phyloP scores from a whole-genome alignment of 2,329 filamentous ascomycete species.

The Cercospora berteroae region DNA sequence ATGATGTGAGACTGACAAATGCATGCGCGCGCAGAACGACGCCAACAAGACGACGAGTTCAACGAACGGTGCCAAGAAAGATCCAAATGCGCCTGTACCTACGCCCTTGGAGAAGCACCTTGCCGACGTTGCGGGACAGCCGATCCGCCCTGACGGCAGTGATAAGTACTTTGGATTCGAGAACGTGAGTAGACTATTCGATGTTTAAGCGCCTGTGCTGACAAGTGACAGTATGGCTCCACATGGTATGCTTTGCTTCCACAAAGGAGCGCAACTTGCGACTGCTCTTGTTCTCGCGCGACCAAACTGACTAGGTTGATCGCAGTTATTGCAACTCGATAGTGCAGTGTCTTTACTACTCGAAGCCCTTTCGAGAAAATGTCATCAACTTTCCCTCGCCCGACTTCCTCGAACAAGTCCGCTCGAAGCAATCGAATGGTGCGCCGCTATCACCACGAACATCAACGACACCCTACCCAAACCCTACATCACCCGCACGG shows the following conservation, averaged over 20 bases:
- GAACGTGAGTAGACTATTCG: conserved; percentile 68
- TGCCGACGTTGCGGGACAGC: conserved; percentile 69
- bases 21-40: conserved; percentile 42
- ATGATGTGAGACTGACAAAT: conserved; percentile 21
- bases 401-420: conserved; percentile 67
- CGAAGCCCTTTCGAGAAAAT: conserved; percentile 86
- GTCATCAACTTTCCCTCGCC: conserved; percentile 85
- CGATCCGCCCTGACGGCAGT: conserved; percentile 80
- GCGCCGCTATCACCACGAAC: conserved; percentile 36
- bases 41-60: conserved; percentile 47
- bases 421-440: conserved; percentile 42
- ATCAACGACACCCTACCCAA: conserved; percentile 39
- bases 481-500: conserved; percentile 37
- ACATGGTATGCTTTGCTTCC: conserved; percentile 69
- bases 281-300: background rate
- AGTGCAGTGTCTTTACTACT: conserved; percentile 95
- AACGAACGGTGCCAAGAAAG: conserved; percentile 55
- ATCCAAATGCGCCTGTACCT: conserved; percentile 55
- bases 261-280: background rate
- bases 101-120: conserved; percentile 73
- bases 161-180: conserved; percentile 99
- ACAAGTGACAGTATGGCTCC: conserved; percentile 75
- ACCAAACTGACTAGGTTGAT: conserved; percentile 13
- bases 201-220: conserved; percentile 1
- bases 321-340: conserved; percentile 96